Conservation (phyloP, 202 grass and related monocot species). For the Miscanthus sacchariflorus region DNA sequence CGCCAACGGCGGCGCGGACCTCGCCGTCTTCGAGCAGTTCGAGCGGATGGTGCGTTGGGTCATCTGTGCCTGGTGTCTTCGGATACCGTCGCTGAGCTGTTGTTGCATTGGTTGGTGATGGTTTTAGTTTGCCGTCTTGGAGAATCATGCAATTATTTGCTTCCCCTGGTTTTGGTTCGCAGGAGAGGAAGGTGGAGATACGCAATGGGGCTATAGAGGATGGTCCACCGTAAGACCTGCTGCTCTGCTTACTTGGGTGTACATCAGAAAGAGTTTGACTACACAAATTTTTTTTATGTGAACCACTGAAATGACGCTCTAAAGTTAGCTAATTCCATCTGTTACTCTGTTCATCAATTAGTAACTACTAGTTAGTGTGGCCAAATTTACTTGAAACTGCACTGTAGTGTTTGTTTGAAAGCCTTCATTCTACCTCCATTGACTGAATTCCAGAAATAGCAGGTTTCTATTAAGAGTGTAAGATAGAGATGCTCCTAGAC, state of each 20-base stretch:
- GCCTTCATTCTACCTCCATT: neutral
- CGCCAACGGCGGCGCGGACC: conserved; percentile 66
- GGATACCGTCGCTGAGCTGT: conserved; percentile 12
- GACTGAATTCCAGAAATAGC: conserved; percentile 20
- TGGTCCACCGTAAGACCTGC: conserved; percentile 51
- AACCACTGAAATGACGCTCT: conserved; percentile 1
- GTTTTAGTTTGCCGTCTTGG: neutral
- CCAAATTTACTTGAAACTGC: neutral
- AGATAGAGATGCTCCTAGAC: neutral
- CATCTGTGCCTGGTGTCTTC: neutral
- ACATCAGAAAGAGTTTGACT: conserved; percentile 19
- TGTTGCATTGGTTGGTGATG: conserved; percentile 3
- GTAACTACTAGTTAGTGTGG: neutral
- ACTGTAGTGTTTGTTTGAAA: neutral
- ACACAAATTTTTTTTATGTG: neutral
- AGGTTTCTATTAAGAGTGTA: neutral
- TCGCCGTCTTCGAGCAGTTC: conserved; percentile 81
- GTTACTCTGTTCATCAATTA: neutral
- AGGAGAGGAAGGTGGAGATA: conserved; percentile 55
- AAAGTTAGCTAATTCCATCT: neutral
- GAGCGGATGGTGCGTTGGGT: conserved; percentile 56
- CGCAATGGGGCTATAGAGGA: conserved; percentile 52
- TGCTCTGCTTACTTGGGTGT: conserved; percentile 6
- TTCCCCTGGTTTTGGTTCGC: conserved; percentile 27
- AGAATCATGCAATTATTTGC: neutral